A percentile compares a stretch with the other conserved stretches of the same genome.
phyloP scores from a whole-genome alignment of 1,284 basidiomycete genomes.

The Leccinum subrobustum region DNA sequence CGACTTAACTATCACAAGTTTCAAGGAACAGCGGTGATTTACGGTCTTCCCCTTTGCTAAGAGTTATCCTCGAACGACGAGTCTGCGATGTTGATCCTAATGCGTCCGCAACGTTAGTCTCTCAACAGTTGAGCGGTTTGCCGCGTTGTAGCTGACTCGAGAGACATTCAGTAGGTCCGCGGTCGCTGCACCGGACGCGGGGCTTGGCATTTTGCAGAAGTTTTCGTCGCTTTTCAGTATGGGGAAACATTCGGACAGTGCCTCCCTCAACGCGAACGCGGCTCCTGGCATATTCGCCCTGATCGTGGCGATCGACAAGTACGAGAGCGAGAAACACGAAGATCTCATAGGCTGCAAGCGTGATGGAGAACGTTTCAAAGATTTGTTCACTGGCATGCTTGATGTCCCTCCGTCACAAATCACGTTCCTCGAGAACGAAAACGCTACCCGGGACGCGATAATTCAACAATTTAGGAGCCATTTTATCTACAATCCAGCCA shows the following conservation, averaged over 20 bases:
- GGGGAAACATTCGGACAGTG: neutral
- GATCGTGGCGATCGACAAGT: slow-evolving; percentile 1
- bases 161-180: neutral
- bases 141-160: neutral
- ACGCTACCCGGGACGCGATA: neutral
- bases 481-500: neutral
- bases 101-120: neutral
- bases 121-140: neutral
- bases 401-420: neutral
- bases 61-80: neutral
- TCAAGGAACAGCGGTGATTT: neutral
- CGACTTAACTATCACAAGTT: neutral
- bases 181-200: neutral
- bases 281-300: slow-evolving; percentile 1
- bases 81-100: neutral
- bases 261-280: neutral
- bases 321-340: neutral
- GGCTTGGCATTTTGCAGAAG: neutral
- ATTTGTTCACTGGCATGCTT: neutral
- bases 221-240: neutral
- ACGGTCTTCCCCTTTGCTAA: neutral
- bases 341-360: neutral
- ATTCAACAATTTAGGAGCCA: neutral
- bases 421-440: neutral
- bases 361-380: slow-evolving; percentile 1